phyloP scores from a whole-genome alignment of 495 filamentous ascomycete species.

The Evernia prunastri region DNA sequence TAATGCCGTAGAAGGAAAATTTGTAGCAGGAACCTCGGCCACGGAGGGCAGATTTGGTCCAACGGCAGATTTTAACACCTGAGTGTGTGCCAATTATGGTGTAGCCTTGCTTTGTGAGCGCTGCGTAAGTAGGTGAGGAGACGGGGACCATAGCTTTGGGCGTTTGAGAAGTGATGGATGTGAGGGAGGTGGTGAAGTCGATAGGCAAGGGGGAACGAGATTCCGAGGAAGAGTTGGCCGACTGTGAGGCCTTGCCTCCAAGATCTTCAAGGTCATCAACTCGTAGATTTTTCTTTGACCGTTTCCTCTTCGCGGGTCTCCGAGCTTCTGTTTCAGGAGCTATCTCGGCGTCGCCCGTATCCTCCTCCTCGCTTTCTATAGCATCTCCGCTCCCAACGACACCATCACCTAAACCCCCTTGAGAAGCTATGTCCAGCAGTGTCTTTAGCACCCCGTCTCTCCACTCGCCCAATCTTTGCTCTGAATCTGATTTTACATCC shows the following conservation, averaged over 20 bases:
- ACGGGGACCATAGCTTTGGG: slow-evolving; percentile 90
- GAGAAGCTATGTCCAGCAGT: slow-evolving; percentile 53
- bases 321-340: background rate
- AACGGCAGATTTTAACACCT: slow-evolving; percentile 95
- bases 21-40: slow-evolving; percentile 96
- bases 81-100: slow-evolving; percentile 91
- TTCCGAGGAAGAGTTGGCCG: slow-evolving; percentile 9
- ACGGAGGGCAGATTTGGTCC: slow-evolving; percentile 96
- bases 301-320: slow-evolving; percentile 30
- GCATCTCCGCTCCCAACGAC: slow-evolving; percentile 75
- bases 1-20: slow-evolving; percentile 91
- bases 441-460: slow-evolving; percentile 63
- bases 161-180: slow-evolving; percentile 42
- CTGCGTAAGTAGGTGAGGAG: slow-evolving; percentile 74
- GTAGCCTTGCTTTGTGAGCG: slow-evolving; percentile 94
- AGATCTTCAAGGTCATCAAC: slow-evolving; percentile 83
- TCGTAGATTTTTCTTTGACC: slow-evolving; percentile 36
- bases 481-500: slow-evolving; percentile 69
- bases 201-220: slow-evolving; percentile 56
- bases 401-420: slow-evolving; percentile 68
- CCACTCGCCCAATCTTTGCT: slow-evolving; percentile 67
- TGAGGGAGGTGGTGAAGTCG: slow-evolving; percentile 63
- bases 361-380: slow-evolving; percentile 76
- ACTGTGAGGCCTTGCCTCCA: slow-evolving; percentile 36
- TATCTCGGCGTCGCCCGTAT: slow-evolving; percentile 42